Conservation (phyloP, 192 early-diverging fungal species). For the Podila minutissima region DNA sequence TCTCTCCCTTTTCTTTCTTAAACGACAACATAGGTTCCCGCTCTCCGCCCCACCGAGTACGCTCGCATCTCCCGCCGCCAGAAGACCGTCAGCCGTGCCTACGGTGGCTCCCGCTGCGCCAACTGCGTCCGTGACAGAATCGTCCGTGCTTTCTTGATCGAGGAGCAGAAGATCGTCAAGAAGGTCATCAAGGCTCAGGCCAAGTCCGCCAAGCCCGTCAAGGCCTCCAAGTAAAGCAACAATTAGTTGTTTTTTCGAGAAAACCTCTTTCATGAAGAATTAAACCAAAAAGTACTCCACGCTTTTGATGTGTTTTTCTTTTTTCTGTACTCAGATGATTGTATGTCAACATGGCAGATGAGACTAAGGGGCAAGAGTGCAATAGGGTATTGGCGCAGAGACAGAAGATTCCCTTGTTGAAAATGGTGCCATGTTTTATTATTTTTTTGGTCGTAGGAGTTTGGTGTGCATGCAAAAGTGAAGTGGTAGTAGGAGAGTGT, state of each 20-base stretch:
- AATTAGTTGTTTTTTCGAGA: no score
- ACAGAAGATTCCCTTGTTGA: no score
- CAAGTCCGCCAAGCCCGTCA: slow-evolving; percentile 56
- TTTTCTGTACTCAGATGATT: no score
- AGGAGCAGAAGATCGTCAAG: slow-evolving; percentile 99
- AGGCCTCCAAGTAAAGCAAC: slow-evolving; percentile 38
- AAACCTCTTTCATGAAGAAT: no score
- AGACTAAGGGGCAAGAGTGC: no score
- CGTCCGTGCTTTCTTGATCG: slow-evolving; percentile 98
- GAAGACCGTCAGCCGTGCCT: slow-evolving; percentile 94
- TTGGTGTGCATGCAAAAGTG: no score
- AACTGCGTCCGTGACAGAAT: slow-evolving; percentile 84
- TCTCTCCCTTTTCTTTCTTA: slow-evolving; percentile 61
- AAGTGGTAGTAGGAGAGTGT: slow-evolving; percentile 13
- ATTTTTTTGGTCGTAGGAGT: slow-evolving; percentile 31
- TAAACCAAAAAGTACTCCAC: no score
- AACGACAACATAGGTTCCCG: slow-evolving; percentile 73
- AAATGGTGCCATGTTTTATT: slow-evolving; percentile 21
- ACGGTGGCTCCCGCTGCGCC: slow-evolving; percentile 96
- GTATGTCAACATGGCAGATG: no score
- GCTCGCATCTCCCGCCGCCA: slow-evolving; percentile 90
- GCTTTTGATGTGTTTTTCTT: no score
- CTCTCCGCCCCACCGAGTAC: slow-evolving; percentile 94
- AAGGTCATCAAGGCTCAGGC: slow-evolving; percentile 90
- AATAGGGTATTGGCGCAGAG: no score